Evolutionary conservation across 2,329 filamentous ascomycete species (phyloP).

Genomic region (Epichloe glyceriae): DNA sequence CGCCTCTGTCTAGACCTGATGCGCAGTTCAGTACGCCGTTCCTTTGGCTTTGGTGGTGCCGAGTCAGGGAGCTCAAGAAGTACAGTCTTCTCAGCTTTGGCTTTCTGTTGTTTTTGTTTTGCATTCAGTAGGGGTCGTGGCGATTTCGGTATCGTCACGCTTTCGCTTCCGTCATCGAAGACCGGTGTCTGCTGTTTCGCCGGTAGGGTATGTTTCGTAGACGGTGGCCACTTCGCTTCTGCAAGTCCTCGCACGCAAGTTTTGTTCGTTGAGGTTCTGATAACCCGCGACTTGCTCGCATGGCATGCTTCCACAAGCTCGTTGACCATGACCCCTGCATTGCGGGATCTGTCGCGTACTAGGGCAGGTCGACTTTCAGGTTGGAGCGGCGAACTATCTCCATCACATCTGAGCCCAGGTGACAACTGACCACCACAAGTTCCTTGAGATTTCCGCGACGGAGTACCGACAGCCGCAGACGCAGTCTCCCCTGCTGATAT

Average conservation of each 20-base stretch:
- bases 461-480: not conserved
- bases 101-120: not conserved
- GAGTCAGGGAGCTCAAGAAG: not conserved
- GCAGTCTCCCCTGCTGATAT: not conserved
- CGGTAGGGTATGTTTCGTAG: not conserved
- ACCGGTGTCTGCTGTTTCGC: not conserved
- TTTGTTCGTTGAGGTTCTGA: not conserved
- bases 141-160: no score
- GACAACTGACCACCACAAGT: not conserved
- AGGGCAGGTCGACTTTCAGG: not conserved
- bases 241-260: not conserved
- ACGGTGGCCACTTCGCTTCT: not conserved
- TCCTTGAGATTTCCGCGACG: not conserved
- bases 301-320: not conserved
- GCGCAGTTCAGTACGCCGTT: constrained; percentile 31
- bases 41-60: not conserved
- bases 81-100: not conserved
- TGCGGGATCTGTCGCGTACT: not conserved
- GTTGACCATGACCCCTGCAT: not conserved
- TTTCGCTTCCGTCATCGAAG: not conserved
- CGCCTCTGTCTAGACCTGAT: constrained; percentile 34
- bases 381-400: no score
- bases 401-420: not conserved
- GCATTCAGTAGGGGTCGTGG: not conserved
- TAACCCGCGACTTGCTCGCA: not conserved